Percentiles rank a stretch among this genome's conserved stretches.
These are phyloP conservation scores for Daedalea quercina DNA, from an alignment of 768 basidiomycete species.

Conservation along the genomic window DNA sequence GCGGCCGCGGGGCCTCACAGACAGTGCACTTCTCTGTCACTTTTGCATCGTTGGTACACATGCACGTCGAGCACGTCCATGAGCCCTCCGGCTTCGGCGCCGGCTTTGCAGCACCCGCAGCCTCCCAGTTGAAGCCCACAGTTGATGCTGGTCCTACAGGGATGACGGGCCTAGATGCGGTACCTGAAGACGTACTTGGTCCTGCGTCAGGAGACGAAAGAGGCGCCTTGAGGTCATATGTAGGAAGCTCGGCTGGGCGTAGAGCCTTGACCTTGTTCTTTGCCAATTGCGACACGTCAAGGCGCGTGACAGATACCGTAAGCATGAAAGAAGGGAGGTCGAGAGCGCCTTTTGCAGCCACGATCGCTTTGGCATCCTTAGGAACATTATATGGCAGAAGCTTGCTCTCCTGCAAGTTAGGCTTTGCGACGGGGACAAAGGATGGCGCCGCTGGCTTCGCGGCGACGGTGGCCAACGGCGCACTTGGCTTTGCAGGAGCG, in stretches of 20 bases:
- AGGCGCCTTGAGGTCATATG: conserved; percentile 23
- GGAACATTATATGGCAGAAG: conserved; percentile 7
- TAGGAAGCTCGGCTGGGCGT: conserved; percentile 28
- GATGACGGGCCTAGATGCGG: conserved; percentile 8
- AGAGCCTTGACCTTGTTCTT: conserved; percentile 23
- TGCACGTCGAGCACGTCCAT: conserved; percentile 60
- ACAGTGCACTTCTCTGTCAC: conserved; percentile 38
- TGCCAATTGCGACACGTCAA: neutral
- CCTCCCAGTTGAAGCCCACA: conserved; percentile 53
- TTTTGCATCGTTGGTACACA: conserved; percentile 30
- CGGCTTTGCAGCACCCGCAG: conserved; percentile 50
- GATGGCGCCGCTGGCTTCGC: neutral
- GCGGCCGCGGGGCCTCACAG: conserved; percentile 31
- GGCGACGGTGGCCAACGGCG: no score
- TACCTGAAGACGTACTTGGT: conserved; percentile 8
- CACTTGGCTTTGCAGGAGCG: no score
- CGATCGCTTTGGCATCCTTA: conserved; percentile 21
- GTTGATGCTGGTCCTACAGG: conserved; percentile 15
- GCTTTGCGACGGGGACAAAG: neutral
- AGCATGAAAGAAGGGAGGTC: conserved; percentile 32
- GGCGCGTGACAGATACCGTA: conserved; percentile 2
- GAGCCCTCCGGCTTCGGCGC: conserved; percentile 17
- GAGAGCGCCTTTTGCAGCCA: conserved; percentile 20
- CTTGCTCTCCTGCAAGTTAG: neutral
- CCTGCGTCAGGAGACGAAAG: conserved; percentile 18